Evolutionary conservation across 2,329 filamentous ascomycete genomes (phyloP).

Genomic region (Ilyonectria destructans): DNA sequence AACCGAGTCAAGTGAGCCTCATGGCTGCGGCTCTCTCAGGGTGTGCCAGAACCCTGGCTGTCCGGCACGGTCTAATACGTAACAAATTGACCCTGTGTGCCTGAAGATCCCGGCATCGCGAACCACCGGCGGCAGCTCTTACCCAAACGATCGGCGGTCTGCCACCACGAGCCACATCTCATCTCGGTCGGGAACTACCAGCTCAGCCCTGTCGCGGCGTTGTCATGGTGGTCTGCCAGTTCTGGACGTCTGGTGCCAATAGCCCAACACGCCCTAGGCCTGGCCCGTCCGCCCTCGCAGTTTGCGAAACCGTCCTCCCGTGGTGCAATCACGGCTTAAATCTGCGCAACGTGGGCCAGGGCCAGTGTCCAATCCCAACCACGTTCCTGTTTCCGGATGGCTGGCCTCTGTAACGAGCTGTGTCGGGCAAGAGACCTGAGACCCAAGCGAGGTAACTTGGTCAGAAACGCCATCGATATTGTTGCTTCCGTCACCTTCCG

Average conservation of each 20-base stretch:
- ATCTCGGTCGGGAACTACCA: constrained; percentile 24
- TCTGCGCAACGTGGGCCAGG: constrained; percentile 43
- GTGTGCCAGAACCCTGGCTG: constrained; percentile 12
- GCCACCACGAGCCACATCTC: constrained; percentile 32
- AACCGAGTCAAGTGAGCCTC: constrained; percentile 34
- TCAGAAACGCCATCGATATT: constrained; percentile 15
- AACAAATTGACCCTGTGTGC: constrained; percentile 29
- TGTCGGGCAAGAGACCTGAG: background rate
- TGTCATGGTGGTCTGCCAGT: background rate
- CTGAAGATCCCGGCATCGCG: constrained; percentile 30
- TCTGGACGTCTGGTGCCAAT: background rate
- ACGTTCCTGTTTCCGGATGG: constrained; percentile 26
- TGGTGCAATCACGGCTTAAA: constrained; percentile 43
- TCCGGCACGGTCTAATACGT: constrained; percentile 33
- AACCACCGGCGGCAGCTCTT: constrained; percentile 16
- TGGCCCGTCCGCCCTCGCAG: constrained; percentile 34
- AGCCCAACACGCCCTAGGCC: constrained; percentile 31
- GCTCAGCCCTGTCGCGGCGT: constrained; percentile 28
- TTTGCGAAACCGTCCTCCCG: constrained; percentile 12
- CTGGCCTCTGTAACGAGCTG: background rate
- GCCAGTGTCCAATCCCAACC: constrained; percentile 16
- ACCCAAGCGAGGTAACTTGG: constrained; percentile 9
- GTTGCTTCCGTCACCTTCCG: constrained; percentile 1
- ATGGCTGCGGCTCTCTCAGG: constrained; percentile 17
- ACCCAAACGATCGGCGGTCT: constrained; percentile 28